phyloP scores from a whole-genome alignment of 2,329 filamentous ascomycete genomes.

The Hypoxylon sp. region DNA sequence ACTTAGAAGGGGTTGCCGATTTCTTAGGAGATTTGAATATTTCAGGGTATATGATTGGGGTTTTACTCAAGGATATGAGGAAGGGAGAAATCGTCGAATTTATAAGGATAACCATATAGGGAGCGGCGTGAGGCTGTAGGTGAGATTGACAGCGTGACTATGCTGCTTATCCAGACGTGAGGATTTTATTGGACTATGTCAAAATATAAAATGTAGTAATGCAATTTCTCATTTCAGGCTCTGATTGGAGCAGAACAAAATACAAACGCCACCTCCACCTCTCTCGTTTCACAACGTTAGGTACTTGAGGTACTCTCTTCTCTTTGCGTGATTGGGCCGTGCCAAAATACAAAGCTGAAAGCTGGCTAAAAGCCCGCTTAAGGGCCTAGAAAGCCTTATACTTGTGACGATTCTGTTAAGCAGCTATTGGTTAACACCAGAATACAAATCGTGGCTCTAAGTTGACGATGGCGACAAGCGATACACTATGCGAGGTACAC shows the following conservation, averaged over 20 bases:
- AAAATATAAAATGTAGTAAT: not conserved
- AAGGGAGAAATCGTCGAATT: not conserved
- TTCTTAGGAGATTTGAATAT: not conserved
- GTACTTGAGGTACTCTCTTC: not conserved
- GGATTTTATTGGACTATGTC: not conserved
- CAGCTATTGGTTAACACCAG: not conserved
- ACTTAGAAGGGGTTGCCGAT: not conserved
- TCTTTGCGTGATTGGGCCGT: not conserved
- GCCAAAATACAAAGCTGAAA: not conserved
- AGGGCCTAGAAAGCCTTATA: not conserved
- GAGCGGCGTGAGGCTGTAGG: not conserved
- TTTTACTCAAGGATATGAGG: not conserved
- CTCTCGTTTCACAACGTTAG: not conserved
- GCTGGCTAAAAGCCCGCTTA: not conserved
- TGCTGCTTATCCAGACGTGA: not conserved
- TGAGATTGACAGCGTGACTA: not conserved
- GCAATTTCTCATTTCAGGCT: not conserved
- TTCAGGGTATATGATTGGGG: not conserved
- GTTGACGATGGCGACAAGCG: not conserved
- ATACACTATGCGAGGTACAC: too few relatives aligned
- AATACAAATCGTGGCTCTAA: not conserved
- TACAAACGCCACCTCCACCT: not conserved
- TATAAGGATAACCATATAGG: not conserved
- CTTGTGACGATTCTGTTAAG: not conserved
- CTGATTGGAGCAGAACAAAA: not conserved